These are phyloP conservation scores for Pelagophyceae sp. DNA, from an alignment of 352 stramenopile genomes.

Conservation along the genomic window DNA sequence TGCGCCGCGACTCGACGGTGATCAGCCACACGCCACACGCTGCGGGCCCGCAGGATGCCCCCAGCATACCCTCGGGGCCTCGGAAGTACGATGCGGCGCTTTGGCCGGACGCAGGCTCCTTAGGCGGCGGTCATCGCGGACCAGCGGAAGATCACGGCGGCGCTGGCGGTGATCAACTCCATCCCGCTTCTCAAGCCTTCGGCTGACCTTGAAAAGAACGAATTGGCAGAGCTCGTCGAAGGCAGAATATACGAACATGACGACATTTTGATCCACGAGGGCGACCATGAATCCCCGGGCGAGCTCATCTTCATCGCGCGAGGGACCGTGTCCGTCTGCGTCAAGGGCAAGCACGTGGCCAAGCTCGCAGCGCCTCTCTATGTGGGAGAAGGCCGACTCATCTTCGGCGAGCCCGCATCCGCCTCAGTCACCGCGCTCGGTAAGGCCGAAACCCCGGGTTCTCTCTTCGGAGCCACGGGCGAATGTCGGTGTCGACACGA, in stretches of 20 bases:
- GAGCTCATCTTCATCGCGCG: background rate
- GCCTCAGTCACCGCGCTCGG: background rate
- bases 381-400: background rate
- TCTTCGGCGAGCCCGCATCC: background rate
- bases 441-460: no score
- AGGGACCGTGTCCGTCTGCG: background rate
- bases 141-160: background rate
- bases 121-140: background rate
- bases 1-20: background rate
- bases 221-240: background rate
- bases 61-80: no score
- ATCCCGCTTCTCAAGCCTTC: background rate
- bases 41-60: no score
- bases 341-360: background rate
- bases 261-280: background rate
- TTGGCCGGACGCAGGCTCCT: no score
- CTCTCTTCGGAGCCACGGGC: no score
- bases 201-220: background rate
- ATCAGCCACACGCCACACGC: no score
- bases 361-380: background rate
- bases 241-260: background rate
- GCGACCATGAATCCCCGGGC: background rate
- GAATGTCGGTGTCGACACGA: no score
- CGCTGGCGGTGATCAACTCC: background rate
- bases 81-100: no score